A percentile compares a stretch with the other conserved stretches of the same genome.
These are phyloP conservation scores for Pseudodiploospora longispora DNA, from an alignment of 2,329 filamentous ascomycete species.

Conservation along the genomic window DNA sequence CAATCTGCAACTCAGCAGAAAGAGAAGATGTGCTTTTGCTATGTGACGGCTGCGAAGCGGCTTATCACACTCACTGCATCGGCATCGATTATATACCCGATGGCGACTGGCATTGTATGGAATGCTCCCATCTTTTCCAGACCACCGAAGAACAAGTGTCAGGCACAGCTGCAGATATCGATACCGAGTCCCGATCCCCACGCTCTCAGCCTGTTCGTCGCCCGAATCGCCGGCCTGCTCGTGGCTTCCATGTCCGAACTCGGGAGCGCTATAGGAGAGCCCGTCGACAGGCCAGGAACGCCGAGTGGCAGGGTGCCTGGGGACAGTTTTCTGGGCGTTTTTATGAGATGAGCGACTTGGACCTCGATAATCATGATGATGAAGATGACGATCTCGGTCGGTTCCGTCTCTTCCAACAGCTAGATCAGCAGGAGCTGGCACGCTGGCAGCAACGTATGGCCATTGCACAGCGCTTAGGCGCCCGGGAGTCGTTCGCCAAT, in stretches of 20 bases:
- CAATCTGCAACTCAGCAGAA: constrained; percentile 73
- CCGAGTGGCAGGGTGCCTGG: constrained; percentile 86
- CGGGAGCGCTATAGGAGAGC: constrained; percentile 48
- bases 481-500: constrained; percentile 61
- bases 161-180: constrained; percentile 20
- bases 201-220: constrained; percentile 22
- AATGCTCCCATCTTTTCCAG: constrained; percentile 54
- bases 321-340: constrained; percentile 53
- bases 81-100: constrained; percentile 69
- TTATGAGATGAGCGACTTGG: constrained; percentile 46
- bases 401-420: constrained; percentile 45
- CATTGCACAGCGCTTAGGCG: constrained; percentile 74
- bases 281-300: constrained; percentile 58
- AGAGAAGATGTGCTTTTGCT: constrained; percentile 79
- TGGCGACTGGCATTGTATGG: constrained; percentile 85
- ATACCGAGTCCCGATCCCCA: constrained; percentile 24
- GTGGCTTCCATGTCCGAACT: constrained; percentile 40
- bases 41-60: constrained; percentile 83
- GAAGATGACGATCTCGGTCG: constrained; percentile 66
- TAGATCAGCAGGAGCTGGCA: constrained; percentile 52
- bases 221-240: constrained; percentile 22
- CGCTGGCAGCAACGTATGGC: constrained; percentile 79
- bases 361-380: constrained; percentile 33
- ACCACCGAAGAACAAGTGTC: constrained; percentile 21
- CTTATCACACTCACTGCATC: constrained; percentile 88